Base-by-base conservation (phyloP, 2,329 filamentous ascomycete genomes). In the Venturia aucupariae region DNA sequence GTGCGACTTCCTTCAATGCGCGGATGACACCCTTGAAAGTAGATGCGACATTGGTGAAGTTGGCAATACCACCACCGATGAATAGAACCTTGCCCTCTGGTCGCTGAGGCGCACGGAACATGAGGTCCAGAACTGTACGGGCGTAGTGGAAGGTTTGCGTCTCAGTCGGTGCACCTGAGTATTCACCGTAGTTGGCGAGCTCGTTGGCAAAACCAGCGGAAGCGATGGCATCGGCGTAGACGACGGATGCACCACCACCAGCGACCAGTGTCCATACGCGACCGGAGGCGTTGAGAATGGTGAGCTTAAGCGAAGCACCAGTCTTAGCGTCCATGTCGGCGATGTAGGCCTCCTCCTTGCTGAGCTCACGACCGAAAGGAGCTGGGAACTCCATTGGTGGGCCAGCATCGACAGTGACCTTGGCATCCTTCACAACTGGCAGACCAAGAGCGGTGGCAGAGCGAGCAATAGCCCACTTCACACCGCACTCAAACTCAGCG, bases 1-100 rank as follows among this genome's bases (percentile, higher is more conserved):
- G 86, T 67, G 92, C 85, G 71, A 93, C 92, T 80, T 97, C 94
- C 70, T 93, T 88, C 69, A 99, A 86, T 66, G 94, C 94, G 71
- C 91, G 89, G 77, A 99, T 99, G 78, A 99, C 93, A 82, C 94
- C 94, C 86, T 99, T 99, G 89, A 99, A 99, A 69, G 94, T 99
- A 72, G 90, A 94, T 67, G 94, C 94, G 64, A 99, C 94, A 81
- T 97, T 99, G 84, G 94, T 99, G 84, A 99, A 99, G 89, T 99
- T 99, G 84, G 94, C 94, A 85, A 99, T 99, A 85, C 94, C 94
- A 82, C 94, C 94, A 79, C 94, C 94, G 71, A 99, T 97, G 86
- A 99, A 99, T 69, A 99, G 88, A 63, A 99, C 91, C 86, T 97
- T 99, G 83, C 94, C 94, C 74, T 97, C 88, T 67, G 90, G 85